These are phyloP conservation scores for Ceratocystis papillata DNA, from an alignment of 2,329 filamentous ascomycete genomes.

Conservation along the genomic window DNA sequence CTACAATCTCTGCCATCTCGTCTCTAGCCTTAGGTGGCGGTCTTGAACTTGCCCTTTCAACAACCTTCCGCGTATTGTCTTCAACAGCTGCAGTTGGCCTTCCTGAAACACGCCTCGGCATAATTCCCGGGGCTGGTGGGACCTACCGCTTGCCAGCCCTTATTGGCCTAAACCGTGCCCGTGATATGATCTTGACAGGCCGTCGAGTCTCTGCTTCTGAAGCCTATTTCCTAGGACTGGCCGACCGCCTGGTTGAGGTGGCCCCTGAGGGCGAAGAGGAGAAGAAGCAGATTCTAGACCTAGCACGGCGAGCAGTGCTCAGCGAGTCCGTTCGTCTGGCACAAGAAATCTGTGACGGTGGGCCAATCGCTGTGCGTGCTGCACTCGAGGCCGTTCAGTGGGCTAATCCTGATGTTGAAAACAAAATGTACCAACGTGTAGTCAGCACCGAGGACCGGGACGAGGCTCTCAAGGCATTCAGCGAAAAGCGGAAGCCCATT, in stretches of 20 bases:
- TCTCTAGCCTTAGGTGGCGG: slow-evolving; percentile 85
- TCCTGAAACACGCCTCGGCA: slow-evolving; percentile 84
- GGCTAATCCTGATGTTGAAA: slow-evolving; percentile 68
- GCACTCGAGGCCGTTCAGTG: slow-evolving; percentile 67
- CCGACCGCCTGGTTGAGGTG: slow-evolving; percentile 80
- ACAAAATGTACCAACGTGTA: slow-evolving; percentile 73
- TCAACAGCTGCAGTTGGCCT: slow-evolving; percentile 69
- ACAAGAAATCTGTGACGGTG: slow-evolving; percentile 77
- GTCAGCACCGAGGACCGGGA: slow-evolving; percentile 74
- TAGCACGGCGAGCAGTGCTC: slow-evolving; percentile 57
- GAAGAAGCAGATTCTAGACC: slow-evolving; percentile 38
- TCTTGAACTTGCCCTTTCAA: slow-evolving; percentile 81
- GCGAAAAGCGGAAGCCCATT: slow-evolving; percentile 49
- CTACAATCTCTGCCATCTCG: slow-evolving; percentile 79
- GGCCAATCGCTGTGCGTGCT: slow-evolving; percentile 69
- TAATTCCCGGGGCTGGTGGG: slow-evolving; percentile 88
- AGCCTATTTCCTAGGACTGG: slow-evolving; percentile 83
- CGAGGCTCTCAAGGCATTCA: slow-evolving; percentile 80
- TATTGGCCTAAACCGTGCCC: slow-evolving; percentile 69
- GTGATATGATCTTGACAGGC: slow-evolving; percentile 83
- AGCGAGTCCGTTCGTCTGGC: slow-evolving; percentile 69
- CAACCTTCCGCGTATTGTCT: slow-evolving; percentile 77
- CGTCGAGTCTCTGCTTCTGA: slow-evolving; percentile 73
- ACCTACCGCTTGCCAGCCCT: slow-evolving; percentile 77
- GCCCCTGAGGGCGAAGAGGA: slow-evolving; percentile 34